Evolutionary conservation across 257 asterid species (phyloP).

Genomic region (Ligustrum vulgare): DNA sequence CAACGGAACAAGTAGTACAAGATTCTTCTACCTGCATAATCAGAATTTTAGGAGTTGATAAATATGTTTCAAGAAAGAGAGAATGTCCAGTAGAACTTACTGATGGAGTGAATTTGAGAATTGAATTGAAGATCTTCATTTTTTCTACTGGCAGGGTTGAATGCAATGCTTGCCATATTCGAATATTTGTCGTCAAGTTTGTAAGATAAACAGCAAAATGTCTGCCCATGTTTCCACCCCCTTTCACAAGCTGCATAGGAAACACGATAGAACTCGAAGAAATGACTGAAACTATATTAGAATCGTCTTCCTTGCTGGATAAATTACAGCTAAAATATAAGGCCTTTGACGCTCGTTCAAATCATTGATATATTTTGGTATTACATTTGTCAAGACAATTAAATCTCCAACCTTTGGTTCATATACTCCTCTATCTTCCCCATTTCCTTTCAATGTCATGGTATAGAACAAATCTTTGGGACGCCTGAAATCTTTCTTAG

Average conservation of each 20-base stretch:
- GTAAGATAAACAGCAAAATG: constrained; percentile 46
- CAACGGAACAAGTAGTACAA: constrained; percentile 39
- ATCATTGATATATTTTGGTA: constrained; percentile 48
- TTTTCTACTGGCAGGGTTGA: constrained; percentile 17
- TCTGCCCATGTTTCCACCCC: not conserved
- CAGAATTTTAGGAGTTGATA: too few relatives aligned
- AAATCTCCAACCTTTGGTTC: constrained; percentile 61
- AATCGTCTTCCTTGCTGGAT: constrained; percentile 12
- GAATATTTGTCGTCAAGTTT: constrained; percentile 47
- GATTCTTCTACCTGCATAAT: constrained; percentile 32
- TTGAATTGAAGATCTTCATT: constrained; percentile 32
- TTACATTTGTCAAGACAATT: constrained; percentile 52
- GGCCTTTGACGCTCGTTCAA: constrained; percentile 37
- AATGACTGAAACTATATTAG: constrained; percentile 15
- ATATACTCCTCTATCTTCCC: constrained; percentile 22
- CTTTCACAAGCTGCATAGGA: constrained; percentile 11
- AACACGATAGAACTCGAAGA: constrained; percentile 39
- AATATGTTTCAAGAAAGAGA: not conserved
- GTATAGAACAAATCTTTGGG: constrained; percentile 24
- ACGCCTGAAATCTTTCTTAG: not conserved
- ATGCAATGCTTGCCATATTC: constrained; percentile 59
- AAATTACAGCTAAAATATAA: constrained; percentile 43
- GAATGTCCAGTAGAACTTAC: constrained; percentile 20
- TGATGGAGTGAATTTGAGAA: constrained; percentile 27
- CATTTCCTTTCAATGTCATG: constrained; percentile 22